Evolutionary conservation across 345 rosid species (phyloP).

Genomic region (Microthlaspi erraticum): DNA sequence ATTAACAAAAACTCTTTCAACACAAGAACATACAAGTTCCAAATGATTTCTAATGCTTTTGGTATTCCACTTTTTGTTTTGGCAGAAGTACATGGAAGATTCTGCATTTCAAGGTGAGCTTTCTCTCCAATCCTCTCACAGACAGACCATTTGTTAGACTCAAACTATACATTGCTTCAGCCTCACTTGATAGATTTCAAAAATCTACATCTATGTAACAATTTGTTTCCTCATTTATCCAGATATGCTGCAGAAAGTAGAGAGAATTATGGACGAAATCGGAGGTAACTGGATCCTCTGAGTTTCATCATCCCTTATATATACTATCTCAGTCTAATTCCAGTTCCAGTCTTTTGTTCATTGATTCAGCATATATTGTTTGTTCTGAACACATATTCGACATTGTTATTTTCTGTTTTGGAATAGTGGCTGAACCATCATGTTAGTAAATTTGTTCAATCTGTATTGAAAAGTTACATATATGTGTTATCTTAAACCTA

Average conservation of each 20-base stretch:
- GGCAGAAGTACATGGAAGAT: conserved; percentile 84
- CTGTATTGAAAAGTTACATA: neutral
- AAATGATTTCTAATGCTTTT: conserved; percentile 30
- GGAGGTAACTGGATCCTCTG: conserved; percentile 51
- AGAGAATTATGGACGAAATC: conserved; percentile 61
- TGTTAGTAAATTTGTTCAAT: neutral
- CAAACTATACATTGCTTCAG: conserved; percentile 9
- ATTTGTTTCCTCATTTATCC: conserved; percentile 33
- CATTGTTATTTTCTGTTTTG: conserved; percentile 13
- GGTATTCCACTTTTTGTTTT: conserved; percentile 35
- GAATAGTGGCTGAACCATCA: neutral
- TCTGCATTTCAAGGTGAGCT: conserved; percentile 78
- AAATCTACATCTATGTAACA: conserved; percentile 8
- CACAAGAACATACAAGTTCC: conserved; percentile 19
- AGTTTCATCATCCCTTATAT: conserved; percentile 7
- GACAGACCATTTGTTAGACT: conserved; percentile 12
- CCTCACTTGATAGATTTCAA: neutral
- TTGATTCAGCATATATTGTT: conserved; percentile 6
- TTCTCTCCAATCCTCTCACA: conserved; percentile 26
- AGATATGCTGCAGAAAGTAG: conserved; percentile 84
- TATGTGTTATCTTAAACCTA: neutral
- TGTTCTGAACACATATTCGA: neutral
- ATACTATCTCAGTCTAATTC: neutral
- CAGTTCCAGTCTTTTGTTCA: conserved; percentile 20
- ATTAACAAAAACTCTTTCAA: conserved; percentile 9